Conservation (phyloP, 2,329 filamentous ascomycete genomes). For the Cercospora sojina region DNA sequence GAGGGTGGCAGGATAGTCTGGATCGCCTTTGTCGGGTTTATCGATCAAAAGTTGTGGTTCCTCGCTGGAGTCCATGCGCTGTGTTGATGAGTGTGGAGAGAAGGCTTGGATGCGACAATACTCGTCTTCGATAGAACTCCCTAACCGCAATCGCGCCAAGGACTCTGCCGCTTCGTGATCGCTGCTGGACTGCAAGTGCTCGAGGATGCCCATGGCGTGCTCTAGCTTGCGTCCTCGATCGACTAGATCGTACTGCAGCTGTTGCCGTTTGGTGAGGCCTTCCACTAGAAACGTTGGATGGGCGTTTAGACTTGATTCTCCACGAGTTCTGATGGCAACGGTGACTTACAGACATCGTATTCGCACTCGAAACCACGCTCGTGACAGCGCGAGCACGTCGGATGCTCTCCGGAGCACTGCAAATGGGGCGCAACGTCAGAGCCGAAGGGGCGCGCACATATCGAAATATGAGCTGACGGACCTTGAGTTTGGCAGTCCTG, state of each 20-base stretch:
- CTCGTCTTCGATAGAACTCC: constrained; percentile 18
- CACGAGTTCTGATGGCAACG: too few species aligned
- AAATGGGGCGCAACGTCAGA: background rate
- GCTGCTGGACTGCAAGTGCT: constrained; percentile 20
- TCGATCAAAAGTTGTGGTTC: background rate
- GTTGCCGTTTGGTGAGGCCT: constrained; percentile 26
- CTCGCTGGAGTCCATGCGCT: background rate
- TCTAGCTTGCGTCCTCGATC: constrained; percentile 16
- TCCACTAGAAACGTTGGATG: background rate
- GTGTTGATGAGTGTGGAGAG: background rate
- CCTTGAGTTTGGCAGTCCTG: constrained; percentile 16
- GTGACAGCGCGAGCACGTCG: constrained; percentile 17
- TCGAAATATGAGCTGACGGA: background rate
- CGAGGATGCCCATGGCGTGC: constrained; percentile 17
- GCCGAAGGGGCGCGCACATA: background rate
- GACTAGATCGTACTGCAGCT: constrained; percentile 22
- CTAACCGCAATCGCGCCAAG: constrained; percentile 27
- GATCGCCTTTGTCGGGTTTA: background rate
- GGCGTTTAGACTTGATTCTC: background rate
- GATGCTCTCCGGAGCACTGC: constrained; percentile 21
- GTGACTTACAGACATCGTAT: constrained; percentile 22
- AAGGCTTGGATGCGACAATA: constrained; percentile 7
- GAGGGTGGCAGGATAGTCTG: background rate
- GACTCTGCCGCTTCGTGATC: constrained; percentile 25
- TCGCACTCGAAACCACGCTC: constrained; percentile 11